Evolutionary conservation across 805 yeast species (phyloP).

Genomic region (Yarrowia bubula): DNA sequence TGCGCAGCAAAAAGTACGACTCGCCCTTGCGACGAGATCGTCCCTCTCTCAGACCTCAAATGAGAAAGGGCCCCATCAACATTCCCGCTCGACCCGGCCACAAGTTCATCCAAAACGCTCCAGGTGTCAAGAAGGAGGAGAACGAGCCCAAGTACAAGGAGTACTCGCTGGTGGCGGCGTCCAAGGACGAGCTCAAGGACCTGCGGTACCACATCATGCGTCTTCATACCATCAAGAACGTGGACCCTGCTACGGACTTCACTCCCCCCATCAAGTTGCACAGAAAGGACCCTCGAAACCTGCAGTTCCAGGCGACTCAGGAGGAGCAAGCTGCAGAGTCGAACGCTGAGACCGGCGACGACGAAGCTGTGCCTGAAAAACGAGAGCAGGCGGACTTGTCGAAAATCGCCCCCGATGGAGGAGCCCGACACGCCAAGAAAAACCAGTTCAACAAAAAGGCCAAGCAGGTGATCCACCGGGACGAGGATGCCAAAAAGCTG

Average conservation of each 20-base stretch:
- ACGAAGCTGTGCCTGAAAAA: constrained; percentile 28
- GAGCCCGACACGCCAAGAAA: constrained; percentile 66
- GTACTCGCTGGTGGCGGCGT: constrained; percentile 58
- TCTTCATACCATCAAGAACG: constrained; percentile 68
- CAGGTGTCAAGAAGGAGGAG: constrained; percentile 4
- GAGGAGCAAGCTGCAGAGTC: constrained; percentile 44
- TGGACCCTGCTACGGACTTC: constrained; percentile 71
- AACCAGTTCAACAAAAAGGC: constrained; percentile 72
- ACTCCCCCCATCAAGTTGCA: constrained; percentile 83
- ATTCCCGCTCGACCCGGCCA: constrained; percentile 13
- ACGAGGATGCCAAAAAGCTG: constrained; percentile 76
- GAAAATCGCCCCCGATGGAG: constrained; percentile 85
- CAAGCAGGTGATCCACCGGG: constrained; percentile 74
- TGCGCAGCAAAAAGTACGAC: constrained; percentile 23
- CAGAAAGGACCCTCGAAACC: constrained; percentile 87
- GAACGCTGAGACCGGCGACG: constrained; percentile 30
- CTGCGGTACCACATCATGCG: constrained; percentile 76
- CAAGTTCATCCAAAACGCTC: neutral
- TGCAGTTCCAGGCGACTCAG: constrained; percentile 77
- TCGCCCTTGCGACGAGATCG: constrained; percentile 27
- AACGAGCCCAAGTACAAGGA: constrained; percentile 24
- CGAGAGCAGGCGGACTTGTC: constrained; percentile 44
- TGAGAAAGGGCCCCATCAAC: constrained; percentile 16
- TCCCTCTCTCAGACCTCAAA: constrained; percentile 4
- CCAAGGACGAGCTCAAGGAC: constrained; percentile 66